These are phyloP conservation scores for Ceratobasidium sp. DNA, from an alignment of 1,284 basidiomycete species.

Conservation along the genomic window DNA sequence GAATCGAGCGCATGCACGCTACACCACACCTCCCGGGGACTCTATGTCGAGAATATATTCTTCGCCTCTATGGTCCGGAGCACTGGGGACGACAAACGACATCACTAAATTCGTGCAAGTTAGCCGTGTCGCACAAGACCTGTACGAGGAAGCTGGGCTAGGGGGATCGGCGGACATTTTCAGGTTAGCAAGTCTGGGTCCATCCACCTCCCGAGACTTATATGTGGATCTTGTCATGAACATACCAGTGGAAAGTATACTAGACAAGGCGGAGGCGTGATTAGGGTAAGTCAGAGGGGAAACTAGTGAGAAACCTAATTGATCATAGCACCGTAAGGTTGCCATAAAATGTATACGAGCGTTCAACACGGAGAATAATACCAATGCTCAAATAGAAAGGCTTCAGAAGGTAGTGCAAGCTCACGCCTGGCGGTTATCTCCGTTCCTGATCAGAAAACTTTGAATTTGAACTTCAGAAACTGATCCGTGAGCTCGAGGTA, in stretches of 20 bases:
- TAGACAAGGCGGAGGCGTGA: neutral
- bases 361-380: neutral
- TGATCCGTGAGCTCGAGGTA: conserved; percentile 25
- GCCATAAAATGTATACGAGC: conserved; percentile 21
- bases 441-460: neutral
- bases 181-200: neutral
- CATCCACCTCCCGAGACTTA: neutral
- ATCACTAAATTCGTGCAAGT: conserved; percentile 13
- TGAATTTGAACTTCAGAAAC: conserved; percentile 1
- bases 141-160: conserved; percentile 19
- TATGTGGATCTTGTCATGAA: too few species aligned
- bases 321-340: neutral
- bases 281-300: neutral
- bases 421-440: neutral
- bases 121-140: neutral
- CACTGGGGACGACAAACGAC: neutral
- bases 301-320: neutral
- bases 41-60: neutral
- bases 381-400: neutral
- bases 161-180: conserved; percentile 36
- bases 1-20: too few species aligned
- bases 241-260: too few species aligned
- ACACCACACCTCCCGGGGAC: too few species aligned
- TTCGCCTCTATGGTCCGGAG: neutral
- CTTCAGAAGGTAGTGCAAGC: conserved; percentile 1